A percentile compares a stretch with the other conserved stretches of the same genome.
Evolutionary conservation across 2,329 filamentous ascomycete genomes (phyloP).

Genomic region (Didymella pinodella): DNA sequence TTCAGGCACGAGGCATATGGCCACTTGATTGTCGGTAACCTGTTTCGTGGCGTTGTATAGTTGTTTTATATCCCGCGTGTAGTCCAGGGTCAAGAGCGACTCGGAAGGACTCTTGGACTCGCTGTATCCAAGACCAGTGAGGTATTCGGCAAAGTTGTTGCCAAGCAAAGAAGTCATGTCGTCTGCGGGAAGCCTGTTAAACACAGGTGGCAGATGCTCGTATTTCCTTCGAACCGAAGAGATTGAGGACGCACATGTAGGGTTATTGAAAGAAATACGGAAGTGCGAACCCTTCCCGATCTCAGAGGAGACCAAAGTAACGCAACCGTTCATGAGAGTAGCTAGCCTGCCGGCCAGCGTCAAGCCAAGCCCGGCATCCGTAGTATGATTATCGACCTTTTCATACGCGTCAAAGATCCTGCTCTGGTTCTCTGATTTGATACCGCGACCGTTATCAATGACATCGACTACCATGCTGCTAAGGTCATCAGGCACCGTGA

Average conservation of each 20-base stretch:
- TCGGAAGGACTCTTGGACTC: conserved; percentile 19
- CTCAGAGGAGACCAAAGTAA: conserved; percentile 51
- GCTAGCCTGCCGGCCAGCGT: conserved; percentile 56
- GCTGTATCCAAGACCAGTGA: conserved; percentile 23
- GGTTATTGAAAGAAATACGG: conserved; percentile 41
- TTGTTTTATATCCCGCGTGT: conserved; percentile 27
- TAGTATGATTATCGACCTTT: conserved; percentile 50
- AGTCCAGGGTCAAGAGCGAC: conserved; percentile 39
- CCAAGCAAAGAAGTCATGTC: conserved; percentile 23
- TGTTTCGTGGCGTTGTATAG: conserved; percentile 26
- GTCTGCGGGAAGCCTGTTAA: conserved; percentile 23
- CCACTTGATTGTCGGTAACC: conserved; percentile 29
- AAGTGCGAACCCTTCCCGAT: conserved; percentile 54
- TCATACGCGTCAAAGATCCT: conserved; percentile 57
- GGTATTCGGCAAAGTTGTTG: conserved; percentile 27
- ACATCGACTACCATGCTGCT: conserved; percentile 52
- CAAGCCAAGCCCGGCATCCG: conserved; percentile 55
- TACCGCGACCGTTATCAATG: conserved; percentile 55
- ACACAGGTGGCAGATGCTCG: conserved; percentile 17
- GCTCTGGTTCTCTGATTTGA: conserved; percentile 45
- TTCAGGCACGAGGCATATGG: conserved; percentile 43
- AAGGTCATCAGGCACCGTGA: conserved; percentile 42
- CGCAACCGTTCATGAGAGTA: conserved; percentile 49
- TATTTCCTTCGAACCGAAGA: conserved; percentile 1
- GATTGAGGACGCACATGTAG: conserved; percentile 35